Conservation (phyloP, 2,329 filamentous ascomycete genomes). For the Monilinia fructicola region DNA sequence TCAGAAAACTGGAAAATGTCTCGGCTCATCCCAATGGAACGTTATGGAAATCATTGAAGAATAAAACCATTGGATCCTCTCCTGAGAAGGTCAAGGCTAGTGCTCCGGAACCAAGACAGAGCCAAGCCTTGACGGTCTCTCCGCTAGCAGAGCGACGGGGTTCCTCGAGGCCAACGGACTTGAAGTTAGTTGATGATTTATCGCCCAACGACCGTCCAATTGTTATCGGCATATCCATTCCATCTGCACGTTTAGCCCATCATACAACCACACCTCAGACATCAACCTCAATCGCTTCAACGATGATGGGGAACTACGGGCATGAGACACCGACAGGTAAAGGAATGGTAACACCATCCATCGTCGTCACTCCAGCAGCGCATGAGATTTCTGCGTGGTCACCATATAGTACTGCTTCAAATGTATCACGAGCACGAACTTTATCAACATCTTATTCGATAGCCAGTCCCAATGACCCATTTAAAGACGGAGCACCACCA, state of each 20-base stretch:
- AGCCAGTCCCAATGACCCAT: slow-evolving; percentile 44
- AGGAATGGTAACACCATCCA: slow-evolving; percentile 47
- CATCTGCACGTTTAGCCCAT: slow-evolving; percentile 50
- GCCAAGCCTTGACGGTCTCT: not conserved
- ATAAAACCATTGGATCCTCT: slow-evolving; percentile 26
- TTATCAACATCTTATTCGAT: slow-evolving; percentile 55
- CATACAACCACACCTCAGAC: slow-evolving; percentile 54
- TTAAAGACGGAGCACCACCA: slow-evolving; percentile 52
- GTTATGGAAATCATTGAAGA: slow-evolving; percentile 39
- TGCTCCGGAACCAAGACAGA: slow-evolving; percentile 3
- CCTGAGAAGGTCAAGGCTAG: slow-evolving; percentile 6
- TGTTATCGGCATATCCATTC: slow-evolving; percentile 67
- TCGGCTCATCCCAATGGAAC: slow-evolving; percentile 27
- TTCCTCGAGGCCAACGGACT: slow-evolving; percentile 23
- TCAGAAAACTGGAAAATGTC: slow-evolving; percentile 55
- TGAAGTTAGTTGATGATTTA: slow-evolving; percentile 46
- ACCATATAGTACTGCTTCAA: slow-evolving; percentile 30
- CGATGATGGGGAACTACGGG: slow-evolving; percentile 33
- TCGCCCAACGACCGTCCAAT: slow-evolving; percentile 71
- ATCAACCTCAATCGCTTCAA: slow-evolving; percentile 34
- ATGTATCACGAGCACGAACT: slow-evolving; percentile 25
- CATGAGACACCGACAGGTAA: slow-evolving; percentile 30
- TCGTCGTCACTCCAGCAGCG: slow-evolving; percentile 54
- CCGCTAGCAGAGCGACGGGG: slow-evolving; percentile 18
- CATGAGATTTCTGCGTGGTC: slow-evolving; percentile 43